These are phyloP conservation scores for Fusarium sulawesiense DNA, from an alignment of 2,329 filamentous ascomycete genomes.

Conservation along the genomic window DNA sequence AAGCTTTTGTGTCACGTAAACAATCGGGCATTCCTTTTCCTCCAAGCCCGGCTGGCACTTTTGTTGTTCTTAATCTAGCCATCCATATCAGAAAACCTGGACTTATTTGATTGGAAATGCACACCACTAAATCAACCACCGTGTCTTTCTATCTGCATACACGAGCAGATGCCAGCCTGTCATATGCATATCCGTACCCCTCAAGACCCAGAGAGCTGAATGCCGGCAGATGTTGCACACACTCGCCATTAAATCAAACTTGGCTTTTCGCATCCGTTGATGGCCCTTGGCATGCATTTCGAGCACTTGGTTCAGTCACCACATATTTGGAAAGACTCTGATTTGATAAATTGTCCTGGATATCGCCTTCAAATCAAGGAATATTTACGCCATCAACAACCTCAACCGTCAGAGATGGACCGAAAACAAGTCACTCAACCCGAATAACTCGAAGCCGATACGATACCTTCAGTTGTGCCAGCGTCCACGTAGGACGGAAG, in stretches of 20 bases:
- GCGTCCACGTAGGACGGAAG: constrained; percentile 11
- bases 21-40: background rate
- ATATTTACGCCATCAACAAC: background rate
- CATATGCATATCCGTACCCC: constrained; percentile 32
- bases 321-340: constrained; percentile 18
- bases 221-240: constrained; percentile 44
- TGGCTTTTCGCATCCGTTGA: constrained; percentile 41
- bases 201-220: constrained; percentile 39
- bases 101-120: constrained; percentile 20
- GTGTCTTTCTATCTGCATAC: constrained; percentile 42
- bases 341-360: background rate
- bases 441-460: background rate
- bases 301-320: constrained; percentile 33
- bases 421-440: background rate
- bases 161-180: constrained; percentile 29
- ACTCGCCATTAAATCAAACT: constrained; percentile 34
- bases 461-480: background rate
- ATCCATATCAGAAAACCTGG: background rate
- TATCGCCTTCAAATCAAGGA: background rate
- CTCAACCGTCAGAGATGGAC: background rate
- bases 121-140: constrained; percentile 35
- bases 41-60: constrained; percentile 15
- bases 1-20: constrained; percentile 3
- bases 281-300: constrained; percentile 31
- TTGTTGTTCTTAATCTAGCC: constrained; percentile 6